These are phyloP conservation scores for Solanum raphanifolium DNA, from an alignment of 257 asterid genomes.

Conservation along the genomic window DNA sequence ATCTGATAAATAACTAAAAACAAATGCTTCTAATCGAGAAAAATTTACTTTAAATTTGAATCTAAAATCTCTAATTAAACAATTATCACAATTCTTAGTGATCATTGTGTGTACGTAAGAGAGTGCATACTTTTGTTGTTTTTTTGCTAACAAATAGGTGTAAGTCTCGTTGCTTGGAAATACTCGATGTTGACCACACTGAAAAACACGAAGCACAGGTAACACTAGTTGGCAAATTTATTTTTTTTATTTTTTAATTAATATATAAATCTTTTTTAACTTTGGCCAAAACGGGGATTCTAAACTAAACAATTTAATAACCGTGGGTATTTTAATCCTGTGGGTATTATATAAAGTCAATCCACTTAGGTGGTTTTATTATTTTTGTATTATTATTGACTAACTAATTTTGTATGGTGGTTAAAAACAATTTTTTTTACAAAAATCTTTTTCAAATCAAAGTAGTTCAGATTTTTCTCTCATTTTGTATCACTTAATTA, in stretches of 20 bases:
- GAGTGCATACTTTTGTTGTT: not conserved
- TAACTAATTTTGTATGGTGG: not conserved
- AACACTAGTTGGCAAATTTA: not conserved
- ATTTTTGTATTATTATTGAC: not conserved
- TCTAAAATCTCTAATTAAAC: not conserved
- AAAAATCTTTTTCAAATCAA: not conserved
- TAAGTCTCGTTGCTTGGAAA: not conserved
- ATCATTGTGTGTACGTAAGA: not conserved
- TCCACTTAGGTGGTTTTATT: not conserved
- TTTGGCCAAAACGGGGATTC: not conserved
- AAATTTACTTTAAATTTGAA: fast-evolving
- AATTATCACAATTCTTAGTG: not conserved
- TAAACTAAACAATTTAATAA: not conserved
- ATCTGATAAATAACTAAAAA: too few species aligned
- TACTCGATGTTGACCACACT: fast-evolving
- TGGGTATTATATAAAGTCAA: not conserved
- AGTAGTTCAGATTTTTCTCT: not conserved
- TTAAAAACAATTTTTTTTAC: not conserved
- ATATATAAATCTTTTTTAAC: too few species aligned
- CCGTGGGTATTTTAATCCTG: not conserved
- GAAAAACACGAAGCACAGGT: not conserved
- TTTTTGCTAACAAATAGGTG: not conserved
- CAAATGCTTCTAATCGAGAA: not conserved
- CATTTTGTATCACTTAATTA: not conserved
- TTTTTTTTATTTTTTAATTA: not conserved